Base-by-base conservation (phyloP, 441 rosid species). In the Metrosideros polymorpha region DNA sequence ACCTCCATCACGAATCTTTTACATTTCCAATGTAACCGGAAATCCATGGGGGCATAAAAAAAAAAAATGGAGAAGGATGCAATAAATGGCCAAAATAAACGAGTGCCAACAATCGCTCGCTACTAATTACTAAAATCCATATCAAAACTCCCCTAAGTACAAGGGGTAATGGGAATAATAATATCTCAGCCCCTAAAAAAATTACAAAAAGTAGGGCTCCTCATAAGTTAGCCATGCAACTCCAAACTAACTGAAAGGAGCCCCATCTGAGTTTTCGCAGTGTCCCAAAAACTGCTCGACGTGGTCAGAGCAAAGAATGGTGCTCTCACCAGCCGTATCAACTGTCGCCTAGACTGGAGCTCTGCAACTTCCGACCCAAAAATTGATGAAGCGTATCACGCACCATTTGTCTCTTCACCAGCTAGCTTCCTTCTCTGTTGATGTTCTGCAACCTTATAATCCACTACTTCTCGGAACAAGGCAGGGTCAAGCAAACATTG, bases 371-470 rank as follows among this genome's bases (percentile, higher is more conserved):
- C 79, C n/a, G n/a, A 22, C 79, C n/a, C 39, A 8, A 71, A 22
- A 71, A 42, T 12, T 13, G 29, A 9, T 29, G 13, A 32, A 54
- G 35, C 22, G 18, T 12, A 52, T 88, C 88, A 89, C 32, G 49
- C 55, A 15, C 53, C 50, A 17, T 45, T 55, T 32, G 83, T 86
- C 59, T 87, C 90, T 61, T 54, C 87, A 82, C 87, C 86, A 15
- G 95, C 96, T 88, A 96, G 87, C 86, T 94, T 92, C 88, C 86
- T 91, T 89, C 98, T 94, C 85, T 95, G 98, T 51, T 93, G 95
- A 90, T 95, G 99, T 90, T 96, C 99, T 6, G 96, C 95, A 42
- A 93, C 96, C 92, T 96, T 94, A 75, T 94, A 94, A 85, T 96
- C 99, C 29, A 96, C 96, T 84, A 96, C 98, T 87, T 96, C 98